phyloP scores from a whole-genome alignment of 169 alveolate genomes.

The Plasmodium sp. region DNA sequence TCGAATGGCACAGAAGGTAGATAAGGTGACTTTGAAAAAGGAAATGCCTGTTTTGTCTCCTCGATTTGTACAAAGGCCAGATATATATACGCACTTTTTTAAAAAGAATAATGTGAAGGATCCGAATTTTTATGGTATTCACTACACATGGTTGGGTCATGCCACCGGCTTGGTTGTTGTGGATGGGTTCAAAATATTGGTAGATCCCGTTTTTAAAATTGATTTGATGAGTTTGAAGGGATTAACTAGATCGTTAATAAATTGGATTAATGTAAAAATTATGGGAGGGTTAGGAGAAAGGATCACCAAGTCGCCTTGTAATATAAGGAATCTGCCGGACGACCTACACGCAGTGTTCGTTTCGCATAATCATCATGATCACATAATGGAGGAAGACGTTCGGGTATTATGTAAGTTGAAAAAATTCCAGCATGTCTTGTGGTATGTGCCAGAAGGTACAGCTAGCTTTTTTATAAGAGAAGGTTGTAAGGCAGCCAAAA shows the following conservation, averaged over 20 bases:
- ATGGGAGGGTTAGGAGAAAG: conserved; percentile 71
- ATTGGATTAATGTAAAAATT: conserved; percentile 48
- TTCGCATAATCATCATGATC: conserved; percentile 72
- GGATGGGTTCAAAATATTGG: conserved; percentile 49
- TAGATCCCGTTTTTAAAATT: conserved; percentile 67
- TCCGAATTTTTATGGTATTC: conserved; percentile 66
- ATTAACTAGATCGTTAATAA: conserved; percentile 29
- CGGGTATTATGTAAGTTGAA: conserved; percentile 45
- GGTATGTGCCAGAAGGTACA: conserved; percentile 68
- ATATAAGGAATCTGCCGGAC: conserved; percentile 27
- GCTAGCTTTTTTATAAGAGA: conserved; percentile 32
- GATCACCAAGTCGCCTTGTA: conserved; percentile 48
- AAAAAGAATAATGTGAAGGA: conserved; percentile 10
- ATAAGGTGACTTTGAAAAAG: conserved; percentile 12
- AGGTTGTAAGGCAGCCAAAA: conserved; percentile 56
- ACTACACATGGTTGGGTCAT: conserved; percentile 72
- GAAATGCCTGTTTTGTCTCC: conserved; percentile 70
- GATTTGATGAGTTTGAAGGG: conserved; percentile 60
- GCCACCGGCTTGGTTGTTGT: conserved; percentile 59
- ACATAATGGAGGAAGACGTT: conserved; percentile 62
- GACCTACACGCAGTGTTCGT: conserved; percentile 67
- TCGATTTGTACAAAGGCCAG: conserved; percentile 30
- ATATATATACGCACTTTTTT: conserved; percentile 30
- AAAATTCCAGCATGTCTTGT: conserved; percentile 56
- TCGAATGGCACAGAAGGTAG: conserved; percentile 58